Evolutionary conservation across 2,329 filamentous ascomycete genomes (phyloP).

Genomic region (Blastomyces emzantsi): DNA sequence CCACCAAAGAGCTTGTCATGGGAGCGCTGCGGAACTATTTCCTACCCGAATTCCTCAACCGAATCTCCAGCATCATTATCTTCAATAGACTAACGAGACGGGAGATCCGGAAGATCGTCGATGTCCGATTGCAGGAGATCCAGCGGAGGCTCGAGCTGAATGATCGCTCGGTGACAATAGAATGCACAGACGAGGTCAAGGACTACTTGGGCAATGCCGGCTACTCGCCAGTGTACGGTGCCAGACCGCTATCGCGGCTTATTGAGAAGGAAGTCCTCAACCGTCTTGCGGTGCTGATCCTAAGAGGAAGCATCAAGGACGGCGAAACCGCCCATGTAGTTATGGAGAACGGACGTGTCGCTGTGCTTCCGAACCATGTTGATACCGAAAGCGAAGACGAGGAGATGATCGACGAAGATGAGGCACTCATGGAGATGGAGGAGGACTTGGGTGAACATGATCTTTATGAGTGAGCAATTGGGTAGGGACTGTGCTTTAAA

Average conservation of each 20-base stretch:
- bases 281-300: conserved; percentile 78
- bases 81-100: conserved; percentile 89
- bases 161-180: conserved; percentile 72
- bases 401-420: conserved; percentile 67
- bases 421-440: conserved; percentile 63
- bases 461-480: conserved; percentile 48
- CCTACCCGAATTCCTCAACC: conserved; percentile 96
- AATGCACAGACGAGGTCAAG: conserved; percentile 75
- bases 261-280: conserved; percentile 98
- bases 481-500: neutral
- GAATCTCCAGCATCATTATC: conserved; percentile 91
- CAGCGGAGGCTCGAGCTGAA: conserved; percentile 85
- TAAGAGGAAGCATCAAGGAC: conserved; percentile 74
- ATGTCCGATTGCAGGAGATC: conserved; percentile 77
- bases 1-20: conserved; percentile 84
- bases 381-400: conserved; percentile 53
- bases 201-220: conserved; percentile 87
- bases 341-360: conserved; percentile 68
- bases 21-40: conserved; percentile 88
- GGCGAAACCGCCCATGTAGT: conserved; percentile 75
- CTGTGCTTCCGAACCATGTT: conserved; percentile 76
- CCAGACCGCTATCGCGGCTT: conserved; percentile 73
- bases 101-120: conserved; percentile 94
- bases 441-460: conserved; percentile 51
- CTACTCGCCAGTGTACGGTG: conserved; percentile 93